A percentile compares a stretch with the other conserved stretches of the same genome.
These are phyloP conservation scores for Phaeosphaeria sp. DNA, from an alignment of 2,329 filamentous ascomycete species.

Conservation along the genomic window DNA sequence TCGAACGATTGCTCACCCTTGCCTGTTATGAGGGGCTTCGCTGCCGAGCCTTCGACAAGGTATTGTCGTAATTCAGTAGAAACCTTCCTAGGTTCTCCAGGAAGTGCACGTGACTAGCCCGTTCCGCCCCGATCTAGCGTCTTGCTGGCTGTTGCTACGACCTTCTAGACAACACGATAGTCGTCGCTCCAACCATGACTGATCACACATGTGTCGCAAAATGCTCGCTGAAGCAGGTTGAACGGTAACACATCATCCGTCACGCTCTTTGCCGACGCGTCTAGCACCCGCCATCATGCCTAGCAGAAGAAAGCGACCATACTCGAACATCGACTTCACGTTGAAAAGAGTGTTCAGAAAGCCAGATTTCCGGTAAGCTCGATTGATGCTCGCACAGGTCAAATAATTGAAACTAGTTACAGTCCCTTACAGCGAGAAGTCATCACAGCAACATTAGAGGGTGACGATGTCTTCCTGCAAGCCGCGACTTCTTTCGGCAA, in stretches of 20 bases:
- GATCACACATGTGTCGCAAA: not conserved
- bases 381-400: too few species aligned
- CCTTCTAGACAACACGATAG: not conserved
- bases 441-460: slow-evolving; percentile 78
- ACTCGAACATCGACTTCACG: slow-evolving; percentile 73
- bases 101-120: not conserved
- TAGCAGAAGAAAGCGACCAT: slow-evolving; percentile 33
- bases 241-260: not conserved
- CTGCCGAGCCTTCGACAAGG: not conserved
- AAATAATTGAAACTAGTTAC: slow-evolving; percentile 9
- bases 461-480: slow-evolving; percentile 91
- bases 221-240: not conserved
- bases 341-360: slow-evolving; percentile 77
- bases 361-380: slow-evolving; percentile 69
- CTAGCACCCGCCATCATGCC: slow-evolving; percentile 32
- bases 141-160: not conserved
- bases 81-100: too few species aligned
- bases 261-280: not conserved
- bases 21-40: not conserved
- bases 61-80: not conserved
- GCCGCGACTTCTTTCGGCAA: slow-evolving; percentile 92
- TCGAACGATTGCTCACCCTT: not conserved
- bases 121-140: not conserved
- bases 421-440: slow-evolving; percentile 89
- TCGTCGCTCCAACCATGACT: not conserved